Evolutionary conservation across 2,329 filamentous ascomycete species (phyloP).

Genomic region (Juglanconis sp.): DNA sequence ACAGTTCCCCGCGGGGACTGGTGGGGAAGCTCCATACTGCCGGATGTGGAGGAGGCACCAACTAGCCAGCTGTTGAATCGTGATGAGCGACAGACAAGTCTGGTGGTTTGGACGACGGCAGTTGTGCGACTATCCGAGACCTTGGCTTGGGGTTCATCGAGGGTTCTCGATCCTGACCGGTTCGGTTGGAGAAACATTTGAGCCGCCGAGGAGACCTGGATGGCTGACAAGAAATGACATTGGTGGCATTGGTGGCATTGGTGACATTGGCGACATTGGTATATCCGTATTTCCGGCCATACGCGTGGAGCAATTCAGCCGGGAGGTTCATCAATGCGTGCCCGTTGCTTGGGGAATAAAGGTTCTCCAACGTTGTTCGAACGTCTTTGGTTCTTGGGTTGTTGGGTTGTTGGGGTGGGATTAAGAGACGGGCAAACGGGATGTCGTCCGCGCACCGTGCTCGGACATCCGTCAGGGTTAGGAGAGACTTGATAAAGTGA

Average conservation of each 20-base stretch:
- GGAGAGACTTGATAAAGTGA: too few relatives aligned
- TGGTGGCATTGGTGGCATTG: background rate
- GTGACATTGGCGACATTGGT: too few relatives aligned
- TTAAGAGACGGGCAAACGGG: too few relatives aligned
- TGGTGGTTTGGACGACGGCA: background rate
- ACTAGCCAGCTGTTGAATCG: background rate
- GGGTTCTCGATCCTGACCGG: background rate
- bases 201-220: background rate
- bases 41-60: background rate
- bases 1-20: background rate
- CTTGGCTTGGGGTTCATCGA: background rate
- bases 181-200: slow-evolving; percentile 2
- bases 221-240: background rate
- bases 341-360: too few relatives aligned
- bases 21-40: slow-evolving; percentile 11
- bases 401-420: too few relatives aligned
- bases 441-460: too few relatives aligned
- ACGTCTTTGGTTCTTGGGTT: too few relatives aligned
- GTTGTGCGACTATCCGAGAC: background rate
- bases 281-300: background rate
- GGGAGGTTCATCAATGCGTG: too few relatives aligned
- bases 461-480: too few relatives aligned
- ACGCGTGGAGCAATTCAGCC: too few relatives aligned
- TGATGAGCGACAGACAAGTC: background rate
- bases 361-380: background rate